A percentile compares a stretch with the other conserved stretches of the same genome.
phyloP scores from a whole-genome alignment of 2,329 filamentous ascomycete species.

The Fusarium citri region DNA sequence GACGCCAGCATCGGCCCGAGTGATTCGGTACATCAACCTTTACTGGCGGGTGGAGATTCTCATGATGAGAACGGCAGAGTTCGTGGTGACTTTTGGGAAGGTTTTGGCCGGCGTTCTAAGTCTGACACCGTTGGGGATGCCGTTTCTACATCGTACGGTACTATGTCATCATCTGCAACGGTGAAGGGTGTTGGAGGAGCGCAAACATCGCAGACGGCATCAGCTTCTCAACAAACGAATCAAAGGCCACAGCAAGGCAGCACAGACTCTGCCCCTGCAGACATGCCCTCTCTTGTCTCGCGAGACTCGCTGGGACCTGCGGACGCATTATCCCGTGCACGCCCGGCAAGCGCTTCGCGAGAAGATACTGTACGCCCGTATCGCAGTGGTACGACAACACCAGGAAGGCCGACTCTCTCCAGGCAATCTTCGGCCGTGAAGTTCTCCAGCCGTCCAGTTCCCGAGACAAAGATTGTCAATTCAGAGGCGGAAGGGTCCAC shows the following conservation, averaged over 20 bases:
- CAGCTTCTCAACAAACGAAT: constrained; percentile 9
- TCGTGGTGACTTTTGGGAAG: constrained; percentile 31
- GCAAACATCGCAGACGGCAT: constrained; percentile 13
- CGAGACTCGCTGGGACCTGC: constrained; percentile 20
- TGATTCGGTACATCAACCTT: constrained; percentile 36
- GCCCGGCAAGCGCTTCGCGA: constrained; percentile 44
- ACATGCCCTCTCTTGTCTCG: constrained; percentile 42
- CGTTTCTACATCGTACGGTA: constrained; percentile 49
- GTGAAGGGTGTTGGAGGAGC: constrained; percentile 25
- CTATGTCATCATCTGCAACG: constrained; percentile 47
- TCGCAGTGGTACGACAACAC: constrained; percentile 41
- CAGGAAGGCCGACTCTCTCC: constrained; percentile 60
- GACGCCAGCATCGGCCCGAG: constrained; percentile 39
- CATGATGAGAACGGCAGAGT: constrained; percentile 19
- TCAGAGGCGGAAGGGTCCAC: constrained; percentile 66
- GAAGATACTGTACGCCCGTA: constrained; percentile 36
- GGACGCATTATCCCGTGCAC: constrained; percentile 30
- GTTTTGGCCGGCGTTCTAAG: constrained; percentile 27
- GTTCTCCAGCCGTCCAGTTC: constrained; percentile 80
- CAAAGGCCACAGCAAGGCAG: neutral
- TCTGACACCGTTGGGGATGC: constrained; percentile 14
- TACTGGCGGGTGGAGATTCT: constrained; percentile 31
- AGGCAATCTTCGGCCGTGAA: constrained; percentile 66
- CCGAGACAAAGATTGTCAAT: constrained; percentile 73
- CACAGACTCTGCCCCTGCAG: constrained; percentile 27